Evolutionary conservation across 805 yeast species (phyloP), one percentile per base, ranked within the genome.

Genomic region (Yarrowia sp.): DNA sequence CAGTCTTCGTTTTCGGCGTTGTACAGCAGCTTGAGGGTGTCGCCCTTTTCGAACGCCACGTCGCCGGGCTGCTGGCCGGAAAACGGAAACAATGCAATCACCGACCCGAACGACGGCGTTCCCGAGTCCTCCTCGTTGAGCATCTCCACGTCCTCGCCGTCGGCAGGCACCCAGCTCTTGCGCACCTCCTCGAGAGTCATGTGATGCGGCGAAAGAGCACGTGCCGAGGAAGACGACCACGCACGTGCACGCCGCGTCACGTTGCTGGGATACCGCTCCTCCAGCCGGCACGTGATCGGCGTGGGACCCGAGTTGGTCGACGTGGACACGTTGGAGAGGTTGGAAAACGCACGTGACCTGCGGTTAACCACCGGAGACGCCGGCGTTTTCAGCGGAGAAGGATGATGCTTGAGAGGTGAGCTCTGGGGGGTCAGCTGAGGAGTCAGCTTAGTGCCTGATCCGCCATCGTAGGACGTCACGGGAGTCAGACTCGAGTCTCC

Each of bases 1-100:
- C 87, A 84, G 36, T 81, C 81, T 1, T 77, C 76, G 36, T 76
- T 79, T 13, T 73, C 73, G 52, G 74, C 78, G 33, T 78, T 77
- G 46, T 77, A 79, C 34, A 79, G 68, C 9, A 80, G 76, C 40
- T 72, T 70, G 56, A 79, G 74, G 61, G 69, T 68, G 52, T 80
- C 82, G 17, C 82, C 82, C 40, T 71, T 72, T n/a, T 72, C 68
- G 70, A 80, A 79, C 15, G 74, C 69, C 49, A 80, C 72, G 69
- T 80, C 82, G 0, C 78, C 79, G 0, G 77, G 78, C 44, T 78
- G 76, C 64, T 74, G 74, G 13, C 80, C 81, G 0, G 69, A 60
- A 70, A 78, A 79, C 44, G 80, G 77, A 70, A 68, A 79, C 38
- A 70, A 66, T 12, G 81, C 81, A 24, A 69, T 68, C 50, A 58